Conservation (phyloP, 352 stramenopile genomes). For the Pythium dissotocum region DNA sequence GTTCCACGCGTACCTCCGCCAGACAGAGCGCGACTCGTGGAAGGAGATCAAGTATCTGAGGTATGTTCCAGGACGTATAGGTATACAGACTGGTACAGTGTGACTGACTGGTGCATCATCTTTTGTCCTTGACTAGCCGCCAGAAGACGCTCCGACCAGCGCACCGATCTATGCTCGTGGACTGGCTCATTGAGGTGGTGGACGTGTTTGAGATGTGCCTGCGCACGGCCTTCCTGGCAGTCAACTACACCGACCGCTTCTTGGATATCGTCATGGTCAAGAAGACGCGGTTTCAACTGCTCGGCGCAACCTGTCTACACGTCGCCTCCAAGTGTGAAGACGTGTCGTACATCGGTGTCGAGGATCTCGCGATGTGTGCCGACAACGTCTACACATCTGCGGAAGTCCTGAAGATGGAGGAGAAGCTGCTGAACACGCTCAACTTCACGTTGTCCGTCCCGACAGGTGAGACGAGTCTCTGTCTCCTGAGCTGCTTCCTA, state of each 20-base stretch:
- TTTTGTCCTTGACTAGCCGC: slow-evolving; percentile 36
- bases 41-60: slow-evolving; percentile 88
- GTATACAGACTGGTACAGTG: background rate
- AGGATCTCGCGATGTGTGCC: slow-evolving; percentile 90
- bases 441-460: slow-evolving; percentile 90
- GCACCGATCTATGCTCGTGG: slow-evolving; percentile 90
- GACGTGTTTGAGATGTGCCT: slow-evolving; percentile 93
- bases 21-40: slow-evolving; percentile 80
- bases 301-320: slow-evolving; percentile 90
- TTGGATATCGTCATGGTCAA: slow-evolving; percentile 89
- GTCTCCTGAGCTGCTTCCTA: background rate
- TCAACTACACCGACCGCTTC: slow-evolving; percentile 91
- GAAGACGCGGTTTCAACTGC: slow-evolving; percentile 87
- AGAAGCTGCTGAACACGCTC: slow-evolving; percentile 91
- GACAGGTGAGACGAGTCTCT: slow-evolving; percentile 48
- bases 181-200: slow-evolving; percentile 93
- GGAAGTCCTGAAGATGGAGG: slow-evolving; percentile 91
- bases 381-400: slow-evolving; percentile 90
- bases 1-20: slow-evolving; percentile 79
- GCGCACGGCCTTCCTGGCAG: slow-evolving; percentile 86
- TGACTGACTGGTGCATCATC: slow-evolving; percentile 2
- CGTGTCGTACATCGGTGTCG: slow-evolving; percentile 91
- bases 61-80: slow-evolving; percentile 28
- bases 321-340: slow-evolving; percentile 92
- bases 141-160: slow-evolving; percentile 82